Evolutionary conservation across 1,284 basidiomycete species (phyloP).

Genomic region (Ganoderma resinaceum): DNA sequence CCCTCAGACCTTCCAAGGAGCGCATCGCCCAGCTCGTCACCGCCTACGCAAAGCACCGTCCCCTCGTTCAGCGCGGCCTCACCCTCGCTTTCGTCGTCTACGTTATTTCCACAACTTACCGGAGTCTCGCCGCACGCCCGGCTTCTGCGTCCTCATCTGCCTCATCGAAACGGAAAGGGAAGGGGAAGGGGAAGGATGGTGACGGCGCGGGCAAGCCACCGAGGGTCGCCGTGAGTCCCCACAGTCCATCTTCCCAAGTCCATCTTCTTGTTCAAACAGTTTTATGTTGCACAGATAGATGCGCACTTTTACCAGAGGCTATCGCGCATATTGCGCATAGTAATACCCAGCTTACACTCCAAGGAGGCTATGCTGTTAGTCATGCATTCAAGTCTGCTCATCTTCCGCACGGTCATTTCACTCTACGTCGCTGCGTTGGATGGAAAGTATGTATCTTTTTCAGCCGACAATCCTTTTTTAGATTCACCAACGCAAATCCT

Average conservation of each 20-base stretch:
- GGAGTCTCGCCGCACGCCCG: conserved; percentile 54
- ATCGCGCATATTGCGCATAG: conserved; percentile 81
- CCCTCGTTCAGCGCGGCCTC: conserved; percentile 71
- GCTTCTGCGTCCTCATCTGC: conserved; percentile 26
- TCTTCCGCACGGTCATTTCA: conserved; percentile 90
- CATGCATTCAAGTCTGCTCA: conserved; percentile 88
- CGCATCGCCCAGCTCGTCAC: conserved; percentile 52
- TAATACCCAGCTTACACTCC: conserved; percentile 86
- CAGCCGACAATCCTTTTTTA: conserved; percentile 7
- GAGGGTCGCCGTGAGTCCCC: conserved; percentile 67
- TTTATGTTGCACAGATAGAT: conserved; percentile 67
- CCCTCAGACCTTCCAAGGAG: conserved; percentile 36
- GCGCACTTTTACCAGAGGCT: conserved; percentile 89
- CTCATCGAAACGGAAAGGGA: conserved; percentile 43
- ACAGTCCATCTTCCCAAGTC: conserved; percentile 11
- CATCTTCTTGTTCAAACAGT: not conserved
- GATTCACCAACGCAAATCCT: not conserved
- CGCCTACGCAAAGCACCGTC: conserved; percentile 68
- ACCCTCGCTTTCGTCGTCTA: conserved; percentile 71
- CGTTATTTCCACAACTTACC: conserved; percentile 65
- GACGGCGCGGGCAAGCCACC: conserved; percentile 51
- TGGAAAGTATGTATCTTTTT: conserved; percentile 72
- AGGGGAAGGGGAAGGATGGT: conserved; percentile 51
- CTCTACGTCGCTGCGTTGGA: conserved; percentile 97
- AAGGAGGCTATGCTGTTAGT: conserved; percentile 89